Percentiles rank a stretch among this genome's conserved stretches.
These are phyloP conservation scores for Paralagenidium karlingii DNA, from an alignment of 352 stramenopile genomes.

Conservation along the genomic window DNA sequence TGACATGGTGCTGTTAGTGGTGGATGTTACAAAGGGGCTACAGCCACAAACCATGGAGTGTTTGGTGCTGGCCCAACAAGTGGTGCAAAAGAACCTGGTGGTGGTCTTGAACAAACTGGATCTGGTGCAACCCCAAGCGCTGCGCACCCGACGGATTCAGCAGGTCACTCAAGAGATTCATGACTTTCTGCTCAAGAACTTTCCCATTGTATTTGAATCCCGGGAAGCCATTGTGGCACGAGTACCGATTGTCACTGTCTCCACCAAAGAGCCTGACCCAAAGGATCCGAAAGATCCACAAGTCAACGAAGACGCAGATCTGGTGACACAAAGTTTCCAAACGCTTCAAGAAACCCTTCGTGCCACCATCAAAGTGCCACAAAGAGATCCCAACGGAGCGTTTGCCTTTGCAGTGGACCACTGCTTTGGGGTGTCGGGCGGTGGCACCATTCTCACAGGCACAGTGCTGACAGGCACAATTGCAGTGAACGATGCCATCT, in stretches of 20 bases:
- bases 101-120: conserved; percentile 97
- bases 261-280: not conserved
- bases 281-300: conserved; percentile 1
- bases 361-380: conserved; percentile 24
- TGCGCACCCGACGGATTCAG: conserved; percentile 44
- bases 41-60: conserved; percentile 98
- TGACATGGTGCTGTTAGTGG: conserved; percentile 95
- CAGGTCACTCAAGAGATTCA: conserved; percentile 60
- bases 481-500: conserved; percentile 86
- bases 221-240: too few species aligned
- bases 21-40: conserved; percentile 95
- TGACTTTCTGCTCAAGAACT: conserved; percentile 34
- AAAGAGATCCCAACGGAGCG: conserved; percentile 25
- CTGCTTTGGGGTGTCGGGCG: conserved; percentile 95
- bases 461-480: conserved; percentile 82
- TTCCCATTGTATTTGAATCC: too few species aligned
- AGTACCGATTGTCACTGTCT: too few species aligned
- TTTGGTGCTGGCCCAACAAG: conserved; percentile 92
- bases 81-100: conserved; percentile 80
- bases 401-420: conserved; percentile 96
- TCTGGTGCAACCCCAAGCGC: conserved; percentile 67
- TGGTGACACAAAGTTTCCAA: too few species aligned
- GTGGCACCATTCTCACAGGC: conserved; percentile 97
- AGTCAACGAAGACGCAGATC: not conserved
- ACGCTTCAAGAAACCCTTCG: too few species aligned